phyloP scores from a whole-genome alignment of 2,329 filamentous ascomycete species.

The Myriosclerotinia duriaeana region DNA sequence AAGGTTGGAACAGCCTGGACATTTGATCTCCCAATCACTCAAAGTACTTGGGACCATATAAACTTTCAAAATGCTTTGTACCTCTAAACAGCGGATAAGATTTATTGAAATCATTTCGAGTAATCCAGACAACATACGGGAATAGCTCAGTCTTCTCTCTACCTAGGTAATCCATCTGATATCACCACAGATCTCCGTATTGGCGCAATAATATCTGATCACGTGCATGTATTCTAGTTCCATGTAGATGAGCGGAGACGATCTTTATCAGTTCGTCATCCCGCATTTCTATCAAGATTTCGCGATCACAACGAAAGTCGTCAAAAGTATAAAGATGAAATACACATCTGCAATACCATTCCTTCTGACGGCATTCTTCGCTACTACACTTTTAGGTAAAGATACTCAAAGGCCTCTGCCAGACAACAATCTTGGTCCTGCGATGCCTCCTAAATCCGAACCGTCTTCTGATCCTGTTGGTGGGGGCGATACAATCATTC shows the following conservation, averaged over 20 bases:
- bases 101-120: not conserved
- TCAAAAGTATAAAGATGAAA: constrained; percentile 19
- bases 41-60: not conserved
- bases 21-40: not conserved
- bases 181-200: not conserved
- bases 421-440: constrained; percentile 32
- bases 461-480: constrained; percentile 32
- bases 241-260: not conserved
- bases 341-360: constrained; percentile 11
- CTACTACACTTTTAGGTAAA: constrained; percentile 22
- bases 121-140: not conserved
- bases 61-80: not conserved
- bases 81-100: not conserved
- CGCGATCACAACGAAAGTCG: not conserved
- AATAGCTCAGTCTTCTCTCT: not conserved
- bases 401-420: constrained; percentile 28
- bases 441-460: constrained; percentile 32
- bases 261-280: constrained; percentile 17
- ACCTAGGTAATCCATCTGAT: too few species aligned
- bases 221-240: not conserved
- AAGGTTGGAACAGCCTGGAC: not conserved
- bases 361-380: constrained; percentile 28
- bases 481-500: constrained; percentile 55
- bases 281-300: constrained; percentile 15
- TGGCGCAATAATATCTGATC: not conserved